phyloP scores from a whole-genome alignment of 768 basidiomycete species.

The Mycena epipterygia region DNA sequence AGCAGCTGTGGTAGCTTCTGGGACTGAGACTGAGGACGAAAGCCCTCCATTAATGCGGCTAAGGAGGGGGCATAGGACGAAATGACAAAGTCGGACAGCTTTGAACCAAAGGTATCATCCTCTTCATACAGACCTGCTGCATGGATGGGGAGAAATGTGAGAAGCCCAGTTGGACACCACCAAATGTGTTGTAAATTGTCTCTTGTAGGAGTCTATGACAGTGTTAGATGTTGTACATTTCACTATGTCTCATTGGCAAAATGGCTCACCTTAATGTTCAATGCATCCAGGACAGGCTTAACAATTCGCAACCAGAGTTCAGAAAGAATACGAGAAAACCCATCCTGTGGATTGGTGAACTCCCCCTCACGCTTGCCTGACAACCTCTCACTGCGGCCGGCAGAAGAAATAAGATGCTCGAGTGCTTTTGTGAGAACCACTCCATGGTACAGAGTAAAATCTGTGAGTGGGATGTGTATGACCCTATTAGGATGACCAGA shows the following conservation, averaged over 20 bases:
- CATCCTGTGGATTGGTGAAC: not conserved
- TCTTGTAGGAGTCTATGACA: not conserved
- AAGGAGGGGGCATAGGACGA: slow-evolving; percentile 48
- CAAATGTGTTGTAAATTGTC: slow-evolving; percentile 3
- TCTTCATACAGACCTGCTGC: slow-evolving; percentile 46
- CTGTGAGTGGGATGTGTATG: slow-evolving; percentile 23
- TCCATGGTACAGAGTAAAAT: not conserved
- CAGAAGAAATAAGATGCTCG: not conserved
- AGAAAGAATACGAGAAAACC: not conserved
- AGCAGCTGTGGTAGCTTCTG: slow-evolving; percentile 21
- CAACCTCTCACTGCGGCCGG: slow-evolving; percentile 7
- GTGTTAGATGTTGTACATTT: slow-evolving; percentile 40
- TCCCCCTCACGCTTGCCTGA: not conserved
- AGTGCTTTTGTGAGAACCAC: not conserved
- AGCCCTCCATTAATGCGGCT: slow-evolving; percentile 27
- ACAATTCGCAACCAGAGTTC: slow-evolving; percentile 5
- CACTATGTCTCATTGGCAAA: slow-evolving; percentile 36
- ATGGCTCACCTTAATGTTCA: slow-evolving; percentile 19
- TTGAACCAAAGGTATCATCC: not conserved
- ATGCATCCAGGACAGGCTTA: slow-evolving; percentile 5
- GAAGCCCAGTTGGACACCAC: slow-evolving; percentile 47
- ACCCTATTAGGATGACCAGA: slow-evolving; percentile 14
- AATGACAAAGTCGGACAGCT: slow-evolving; percentile 39
- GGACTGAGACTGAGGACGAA: not conserved
- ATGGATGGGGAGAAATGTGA: slow-evolving; percentile 49